phyloP scores from a whole-genome alignment of 1,284 basidiomycete genomes.

The Trametes polyzona region DNA sequence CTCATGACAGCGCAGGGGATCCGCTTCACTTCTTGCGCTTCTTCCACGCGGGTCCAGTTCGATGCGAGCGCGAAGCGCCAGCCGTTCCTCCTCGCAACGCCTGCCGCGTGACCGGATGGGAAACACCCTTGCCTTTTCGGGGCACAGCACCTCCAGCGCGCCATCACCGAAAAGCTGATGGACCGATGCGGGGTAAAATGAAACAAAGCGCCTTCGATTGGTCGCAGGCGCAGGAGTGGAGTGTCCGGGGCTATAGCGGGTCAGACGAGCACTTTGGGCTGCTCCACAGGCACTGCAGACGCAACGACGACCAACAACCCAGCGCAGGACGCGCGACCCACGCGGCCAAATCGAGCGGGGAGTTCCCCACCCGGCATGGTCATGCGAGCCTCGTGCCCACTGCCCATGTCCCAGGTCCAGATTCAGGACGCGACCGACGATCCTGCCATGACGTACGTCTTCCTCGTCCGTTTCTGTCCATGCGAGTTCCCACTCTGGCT shows the following conservation, averaged over 20 bases:
- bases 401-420: not conserved
- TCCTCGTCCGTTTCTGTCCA: not conserved
- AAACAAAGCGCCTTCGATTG: constrained; percentile 3
- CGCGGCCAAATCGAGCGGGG: not conserved
- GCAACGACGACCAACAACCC: not conserved
- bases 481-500: not conserved
- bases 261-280: constrained; percentile 4
- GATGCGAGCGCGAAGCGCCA: not conserved
- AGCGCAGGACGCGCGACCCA: not conserved
- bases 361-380: not conserved
- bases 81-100: not conserved
- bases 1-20: constrained; percentile 18
- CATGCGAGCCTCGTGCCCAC: constrained; percentile 19
- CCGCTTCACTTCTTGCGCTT: constrained; percentile 13
- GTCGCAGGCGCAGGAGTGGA: not conserved
- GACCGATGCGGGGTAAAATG: constrained; percentile 20
- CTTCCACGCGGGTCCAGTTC: constrained; percentile 13
- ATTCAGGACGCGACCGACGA: constrained; percentile 1
- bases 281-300: constrained; percentile 1
- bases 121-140: constrained; percentile 4
- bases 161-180: constrained; percentile 15
- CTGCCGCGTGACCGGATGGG: constrained; percentile 15
- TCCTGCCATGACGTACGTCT: constrained; percentile 11
- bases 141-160: not conserved
- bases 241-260: not conserved